Base-by-base conservation (phyloP, 768 basidiomycete species). In the Collybia sp. region DNA sequence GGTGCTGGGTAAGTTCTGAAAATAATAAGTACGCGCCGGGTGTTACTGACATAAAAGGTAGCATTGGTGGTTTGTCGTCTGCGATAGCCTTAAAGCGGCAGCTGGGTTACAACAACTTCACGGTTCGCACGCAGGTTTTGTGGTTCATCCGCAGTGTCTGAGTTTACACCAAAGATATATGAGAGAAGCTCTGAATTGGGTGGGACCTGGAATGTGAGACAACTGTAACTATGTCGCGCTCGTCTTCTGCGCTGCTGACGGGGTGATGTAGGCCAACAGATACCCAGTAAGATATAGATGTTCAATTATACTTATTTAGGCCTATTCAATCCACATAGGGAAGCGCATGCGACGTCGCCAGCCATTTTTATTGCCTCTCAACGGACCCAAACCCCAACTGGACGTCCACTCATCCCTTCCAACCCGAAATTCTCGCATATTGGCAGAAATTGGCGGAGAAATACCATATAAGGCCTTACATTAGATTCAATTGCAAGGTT, bases 161-260 rank as follows among this genome's bases (percentile, higher is more conserved):
- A 25, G 25, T n/a, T 40, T 17, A 12, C 19, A 1, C 5, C 17
- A 10, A 49, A 77, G 78, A 71, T 79, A 15, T 73, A 67, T 30
- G 77, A 79, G 52, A 71, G 73, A 44, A 68, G 56, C 4, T 41
- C 43, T 2, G 68, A 70, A 32, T 64, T 78, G 13, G 77, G 77
- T 9, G 76, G 77, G 32, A 75, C 74, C 25, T 79, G 77, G 76
- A 64, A 74, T 49, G 76, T 79, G 46, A 50, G 75, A 63, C 30
- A 9, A 30, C 9, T 42, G n/a, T n/a, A n/a, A 25, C 8, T 38
- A 15, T n/a, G 15, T 12, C 30, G 12, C 19, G 12, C 33, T 37
- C n/a, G 46, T n/a, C 15, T 12, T 4, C 17, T 12, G 13, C 3
- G 13, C 12, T 40, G 18, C 18, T 34, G 35, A 12, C 32, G 12